phyloP scores from a whole-genome alignment of 768 basidiomycete species.

The Rhodotorula sphaerocarpa region DNA sequence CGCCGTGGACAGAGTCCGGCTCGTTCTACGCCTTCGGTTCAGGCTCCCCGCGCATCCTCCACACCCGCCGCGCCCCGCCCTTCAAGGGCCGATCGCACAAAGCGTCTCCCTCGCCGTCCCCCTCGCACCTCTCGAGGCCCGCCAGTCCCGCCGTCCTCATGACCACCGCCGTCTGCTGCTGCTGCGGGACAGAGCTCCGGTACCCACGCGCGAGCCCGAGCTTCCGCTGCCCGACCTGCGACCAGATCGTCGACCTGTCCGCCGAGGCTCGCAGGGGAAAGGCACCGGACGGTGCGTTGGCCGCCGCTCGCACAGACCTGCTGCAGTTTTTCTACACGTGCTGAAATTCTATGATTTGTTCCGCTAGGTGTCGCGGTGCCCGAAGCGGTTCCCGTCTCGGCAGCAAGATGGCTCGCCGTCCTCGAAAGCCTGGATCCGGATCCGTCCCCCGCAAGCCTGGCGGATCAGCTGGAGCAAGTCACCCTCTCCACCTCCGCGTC shows the following conservation, averaged over 20 bases:
- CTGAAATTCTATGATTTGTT: no score
- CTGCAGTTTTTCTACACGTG: no score
- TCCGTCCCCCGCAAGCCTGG: no score
- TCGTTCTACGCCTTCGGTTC: constrained; percentile 13
- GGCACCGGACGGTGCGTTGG: neutral
- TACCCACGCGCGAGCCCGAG: constrained; percentile 5
- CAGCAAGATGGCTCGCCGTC: no score
- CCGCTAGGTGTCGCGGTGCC: no score
- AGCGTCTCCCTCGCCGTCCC: neutral
- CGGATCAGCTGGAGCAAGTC: neutral
- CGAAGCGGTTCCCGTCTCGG: neutral
- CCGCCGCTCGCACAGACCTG: neutral
- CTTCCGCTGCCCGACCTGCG: constrained; percentile 20
- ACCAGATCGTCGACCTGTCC: constrained; percentile 8
- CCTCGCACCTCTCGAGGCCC: neutral
- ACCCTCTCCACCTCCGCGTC: neutral
- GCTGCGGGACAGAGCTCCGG: constrained; percentile 3
- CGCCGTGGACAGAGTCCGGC: neutral
- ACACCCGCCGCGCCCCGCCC: constrained; percentile 6
- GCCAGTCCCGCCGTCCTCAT: constrained; percentile 2
- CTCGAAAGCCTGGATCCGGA: no score
- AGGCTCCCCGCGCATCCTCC: constrained; percentile 1
- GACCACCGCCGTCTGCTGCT: constrained; percentile 7
- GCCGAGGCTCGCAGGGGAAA: neutral
- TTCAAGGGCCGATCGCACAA: constrained; percentile 3